Conservation (phyloP, 2,329 filamentous ascomycete genomes). For the Aspergillus neoniger region DNA sequence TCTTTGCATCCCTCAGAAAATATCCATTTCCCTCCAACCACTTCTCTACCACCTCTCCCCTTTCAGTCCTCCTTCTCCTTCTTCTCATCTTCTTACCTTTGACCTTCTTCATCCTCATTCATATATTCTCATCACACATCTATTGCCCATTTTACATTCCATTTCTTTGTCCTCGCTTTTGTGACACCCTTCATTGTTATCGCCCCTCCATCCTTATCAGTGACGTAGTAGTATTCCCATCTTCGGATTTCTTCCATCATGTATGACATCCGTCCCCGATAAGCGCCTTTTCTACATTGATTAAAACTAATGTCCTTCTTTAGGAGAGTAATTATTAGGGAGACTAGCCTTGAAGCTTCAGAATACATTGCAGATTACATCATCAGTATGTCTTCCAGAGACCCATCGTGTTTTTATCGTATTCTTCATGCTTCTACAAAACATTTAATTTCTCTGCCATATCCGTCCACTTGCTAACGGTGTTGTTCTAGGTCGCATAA, state of each 20-base stretch:
- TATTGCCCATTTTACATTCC: no score
- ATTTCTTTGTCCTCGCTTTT: no score
- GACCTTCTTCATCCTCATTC: conserved; percentile 1
- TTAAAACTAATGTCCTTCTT: conserved; percentile 16
- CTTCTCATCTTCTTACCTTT: background rate
- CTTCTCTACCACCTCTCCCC: background rate
- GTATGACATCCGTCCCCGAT: conserved; percentile 19
- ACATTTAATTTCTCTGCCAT: background rate
- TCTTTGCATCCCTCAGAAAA: background rate
- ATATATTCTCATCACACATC: no score
- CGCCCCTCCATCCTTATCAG: conserved; percentile 10
- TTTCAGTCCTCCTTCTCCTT: background rate
- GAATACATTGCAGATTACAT: conserved; percentile 80
- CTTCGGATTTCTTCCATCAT: conserved; percentile 19
- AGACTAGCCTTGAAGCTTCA: conserved; percentile 68
- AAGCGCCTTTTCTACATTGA: background rate
- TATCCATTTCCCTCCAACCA: background rate
- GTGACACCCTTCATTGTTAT: conserved; percentile 1
- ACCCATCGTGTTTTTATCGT: background rate
- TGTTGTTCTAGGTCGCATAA: conserved; percentile 68
- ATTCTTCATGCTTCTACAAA: no score
- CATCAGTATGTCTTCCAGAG: conserved; percentile 54
- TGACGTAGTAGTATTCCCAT: conserved; percentile 29
- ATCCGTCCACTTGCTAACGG: no score
- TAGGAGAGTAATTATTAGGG: conserved; percentile 83